phyloP scores from a whole-genome alignment of 257 asterid species.

The Solanum rostratum region DNA sequence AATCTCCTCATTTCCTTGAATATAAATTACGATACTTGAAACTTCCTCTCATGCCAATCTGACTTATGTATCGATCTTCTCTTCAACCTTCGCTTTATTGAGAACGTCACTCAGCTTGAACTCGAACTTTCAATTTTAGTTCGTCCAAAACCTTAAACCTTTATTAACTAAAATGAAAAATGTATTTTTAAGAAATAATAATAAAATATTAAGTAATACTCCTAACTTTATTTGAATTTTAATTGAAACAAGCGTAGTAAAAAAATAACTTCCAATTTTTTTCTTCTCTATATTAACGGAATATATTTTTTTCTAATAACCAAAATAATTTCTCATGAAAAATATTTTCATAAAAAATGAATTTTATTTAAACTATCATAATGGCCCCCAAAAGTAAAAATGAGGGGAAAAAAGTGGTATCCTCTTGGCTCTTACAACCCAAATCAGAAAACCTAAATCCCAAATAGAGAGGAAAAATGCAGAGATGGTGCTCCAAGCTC shows the following conservation, averaged over 20 bases:
- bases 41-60: neutral
- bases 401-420: neutral
- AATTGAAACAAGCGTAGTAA: no score
- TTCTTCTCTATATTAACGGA: no score
- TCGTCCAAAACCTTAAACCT: no score
- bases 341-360: no score
- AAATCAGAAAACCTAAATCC: neutral
- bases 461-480: constrained; percentile 16
- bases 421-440: neutral
- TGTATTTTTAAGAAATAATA: no score
- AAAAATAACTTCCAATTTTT: neutral
- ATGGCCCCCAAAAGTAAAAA: neutral
- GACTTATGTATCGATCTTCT: neutral
- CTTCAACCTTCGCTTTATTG: neutral
- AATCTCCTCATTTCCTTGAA: neutral
- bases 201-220: no score
- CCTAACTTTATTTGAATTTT: no score
- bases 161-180: no score
- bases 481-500: constrained; percentile 46
- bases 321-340: neutral
- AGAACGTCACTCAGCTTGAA: no score
- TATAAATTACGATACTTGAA: neutral
- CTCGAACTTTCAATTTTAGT: no score
- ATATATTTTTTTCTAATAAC: neutral
- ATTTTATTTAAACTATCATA: neutral